Base-by-base conservation (phyloP, 345 rosid genomes). In the Hirschfeldia incana region DNA sequence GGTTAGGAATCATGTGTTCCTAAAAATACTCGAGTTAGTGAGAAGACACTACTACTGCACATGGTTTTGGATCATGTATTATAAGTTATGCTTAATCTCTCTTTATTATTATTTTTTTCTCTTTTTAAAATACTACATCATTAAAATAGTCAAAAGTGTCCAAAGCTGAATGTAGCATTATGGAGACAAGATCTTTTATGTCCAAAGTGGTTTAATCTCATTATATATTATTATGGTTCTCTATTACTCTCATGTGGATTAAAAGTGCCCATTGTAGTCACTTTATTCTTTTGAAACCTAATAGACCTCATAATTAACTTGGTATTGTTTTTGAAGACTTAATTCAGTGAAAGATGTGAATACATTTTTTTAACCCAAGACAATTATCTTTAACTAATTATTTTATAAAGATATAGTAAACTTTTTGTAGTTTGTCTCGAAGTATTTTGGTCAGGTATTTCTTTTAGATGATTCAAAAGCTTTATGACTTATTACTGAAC, bases 1-100 rank as follows among this genome's bases (percentile, higher is more conserved):
- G 88, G 91, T 21, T 21, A 21, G 21, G 21, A 21, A 32, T 78
- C 97, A 86, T 82, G 80, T 79, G 34, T 89, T 69, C 29, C 7
- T 33, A 57, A 53, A 26, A 57, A 57, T 60, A 16, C 66, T 64
- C 0, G 70, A 69, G 75, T 79, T 61, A 74, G 61, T 74, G 83
- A 75, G 78, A 73, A 79, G 75, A 68, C 75, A 68, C 74, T 32
- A 68, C 74, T 32, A 66, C 73, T 74, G 68, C 82, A 74, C 78
- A 79, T 79, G 82, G 36, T 67, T 79, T 62, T 30, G 29, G 59
- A 74, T 79, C 70, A 49, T 79, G 53, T 8, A 60, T 6, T 60
- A 61, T 59, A 36, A 49, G 11, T 68, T 26, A 62, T 34, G 78
- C 29, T 2, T 42, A 42, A 11, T 42, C 49, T 42, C 49, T 42